Evolutionary conservation across 73 alveolate species (phyloP), one percentile per base, ranked within the genome.

Genomic region (Paramecium bursaria): DNA sequence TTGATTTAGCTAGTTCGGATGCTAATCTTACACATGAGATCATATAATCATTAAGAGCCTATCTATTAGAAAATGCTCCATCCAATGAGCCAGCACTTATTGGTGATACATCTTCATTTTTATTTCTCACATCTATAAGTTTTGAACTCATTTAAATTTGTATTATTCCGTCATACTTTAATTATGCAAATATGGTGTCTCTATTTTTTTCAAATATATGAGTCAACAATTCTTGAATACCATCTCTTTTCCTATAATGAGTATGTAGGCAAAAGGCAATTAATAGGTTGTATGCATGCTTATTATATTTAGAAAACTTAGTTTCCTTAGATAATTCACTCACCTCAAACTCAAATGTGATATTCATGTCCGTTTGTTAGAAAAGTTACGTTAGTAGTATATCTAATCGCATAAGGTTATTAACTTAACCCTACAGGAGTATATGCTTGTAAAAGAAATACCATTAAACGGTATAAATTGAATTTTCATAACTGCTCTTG

Each of bases 11-110:
- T 0, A 67, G 33, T 67, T 67, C 82, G 19, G 82, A 67, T 4
- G 82, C 82, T 23, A 67, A 42, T n/a, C 82, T 67, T 10, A 67
- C 82, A 67, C 82, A 67, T 21, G 82, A 67, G 1, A 67, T 67
- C 2, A 67, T 31, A 67, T 67, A 67, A 39, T 67, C 82, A 42
- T 67, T 29, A 39, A n/a, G 11, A 19, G 46, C 11, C 21, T 17
- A 5, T 67, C 44, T 67, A 21, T 19, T 67, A 25, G 19, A 35
- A 23, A 15, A 2, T 15, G 22, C 7, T 0, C 55, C 55, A 15
- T 67, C 53, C 3, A 39, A 1, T 47, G 44, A 11, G 10, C 11
- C 10, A 17, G 82, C 60, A 39, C 82, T 67, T 3, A 5, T 11
- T 31, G 0, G 4, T 10, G 53, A 10, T 1, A 4, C 25, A 15